A percentile compares a stretch with the other conserved stretches of the same genome.
Conservation (phyloP, 2,329 filamentous ascomycete genomes). For the Alternaria brassicicola region DNA sequence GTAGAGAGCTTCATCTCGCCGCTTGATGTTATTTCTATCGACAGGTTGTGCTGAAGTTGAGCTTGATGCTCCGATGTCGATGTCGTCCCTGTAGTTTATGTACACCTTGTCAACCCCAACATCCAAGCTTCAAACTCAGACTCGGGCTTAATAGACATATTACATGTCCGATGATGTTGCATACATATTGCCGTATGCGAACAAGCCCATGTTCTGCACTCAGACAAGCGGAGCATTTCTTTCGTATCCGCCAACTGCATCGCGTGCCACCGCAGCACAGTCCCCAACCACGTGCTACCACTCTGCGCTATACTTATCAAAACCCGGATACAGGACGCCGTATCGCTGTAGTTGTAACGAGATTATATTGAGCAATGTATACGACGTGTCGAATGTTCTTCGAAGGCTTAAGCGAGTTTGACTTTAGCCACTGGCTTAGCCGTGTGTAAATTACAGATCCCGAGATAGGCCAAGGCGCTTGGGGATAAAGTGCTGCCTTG, state of each 20-base stretch:
- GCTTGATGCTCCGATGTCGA: neutral
- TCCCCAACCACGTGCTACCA: slow-evolving; percentile 3
- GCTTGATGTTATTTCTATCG: neutral
- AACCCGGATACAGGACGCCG: slow-evolving; percentile 26
- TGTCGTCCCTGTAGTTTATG: slow-evolving; percentile 10
- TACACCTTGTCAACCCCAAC: neutral
- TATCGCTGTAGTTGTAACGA: slow-evolving; percentile 4
- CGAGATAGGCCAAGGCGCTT: neutral
- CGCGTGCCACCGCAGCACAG: neutral
- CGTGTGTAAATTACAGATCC: slow-evolving; percentile 17
- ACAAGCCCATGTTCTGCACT: neutral
- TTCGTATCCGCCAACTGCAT: slow-evolving; percentile 26
- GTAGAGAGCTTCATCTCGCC: slow-evolving; percentile 38
- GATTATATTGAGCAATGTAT: slow-evolving; percentile 40
- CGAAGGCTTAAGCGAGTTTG: slow-evolving; percentile 24
- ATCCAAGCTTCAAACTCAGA: slow-evolving; percentile 1
- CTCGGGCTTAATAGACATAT: neutral
- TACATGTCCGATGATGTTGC: slow-evolving; percentile 14
- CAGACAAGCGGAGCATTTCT: slow-evolving; percentile 16
- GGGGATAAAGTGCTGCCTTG: neutral
- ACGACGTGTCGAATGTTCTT: slow-evolving; percentile 28
- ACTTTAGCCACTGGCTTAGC: slow-evolving; percentile 27
- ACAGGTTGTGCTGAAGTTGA: neutral
- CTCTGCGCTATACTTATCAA: slow-evolving; percentile 2
- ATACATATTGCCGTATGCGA: neutral